Conservation (phyloP, 2,329 filamentous ascomycete genomes). For the Diaporthe aspalathi region DNA sequence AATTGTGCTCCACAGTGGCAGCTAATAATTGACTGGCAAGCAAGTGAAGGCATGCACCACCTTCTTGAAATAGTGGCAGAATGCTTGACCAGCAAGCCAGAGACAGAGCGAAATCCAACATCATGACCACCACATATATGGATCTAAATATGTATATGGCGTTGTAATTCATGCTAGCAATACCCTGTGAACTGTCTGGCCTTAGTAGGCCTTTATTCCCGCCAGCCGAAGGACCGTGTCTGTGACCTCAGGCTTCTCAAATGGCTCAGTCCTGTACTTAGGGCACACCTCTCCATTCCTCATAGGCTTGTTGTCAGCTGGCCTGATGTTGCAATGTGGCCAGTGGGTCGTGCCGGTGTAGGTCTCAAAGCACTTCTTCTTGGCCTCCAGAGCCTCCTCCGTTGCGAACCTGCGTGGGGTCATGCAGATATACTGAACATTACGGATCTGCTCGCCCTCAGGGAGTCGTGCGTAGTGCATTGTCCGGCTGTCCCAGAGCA, state of each 20-base stretch:
- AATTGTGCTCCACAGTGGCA: background rate
- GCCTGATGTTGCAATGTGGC: constrained; percentile 54
- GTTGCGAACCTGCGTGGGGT: constrained; percentile 51
- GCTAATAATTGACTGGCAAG: background rate
- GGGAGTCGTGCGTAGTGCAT: constrained; percentile 53
- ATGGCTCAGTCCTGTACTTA: constrained; percentile 51
- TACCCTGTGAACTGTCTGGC: background rate
- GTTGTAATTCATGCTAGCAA: background rate
- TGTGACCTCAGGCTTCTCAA: constrained; percentile 52
- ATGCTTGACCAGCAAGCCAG: no score
- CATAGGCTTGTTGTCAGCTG: constrained; percentile 49
- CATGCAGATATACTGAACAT: constrained; percentile 53
- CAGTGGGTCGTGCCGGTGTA: constrained; percentile 52
- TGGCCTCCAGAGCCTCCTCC: constrained; percentile 47
- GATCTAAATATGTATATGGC: background rate
- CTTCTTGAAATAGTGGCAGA: no score
- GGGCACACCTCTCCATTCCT: constrained; percentile 51
- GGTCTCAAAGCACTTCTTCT: constrained; percentile 49
- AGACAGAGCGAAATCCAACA: no score
- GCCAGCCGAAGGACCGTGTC: constrained; percentile 50
- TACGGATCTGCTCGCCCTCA: constrained; percentile 50
- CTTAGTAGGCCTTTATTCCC: constrained; percentile 47
- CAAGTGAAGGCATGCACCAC: no score
- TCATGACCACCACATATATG: background rate
- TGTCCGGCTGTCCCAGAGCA: constrained; percentile 50